Conservation (phyloP, 768 basidiomycete species). For the Trametes meyenii region DNA sequence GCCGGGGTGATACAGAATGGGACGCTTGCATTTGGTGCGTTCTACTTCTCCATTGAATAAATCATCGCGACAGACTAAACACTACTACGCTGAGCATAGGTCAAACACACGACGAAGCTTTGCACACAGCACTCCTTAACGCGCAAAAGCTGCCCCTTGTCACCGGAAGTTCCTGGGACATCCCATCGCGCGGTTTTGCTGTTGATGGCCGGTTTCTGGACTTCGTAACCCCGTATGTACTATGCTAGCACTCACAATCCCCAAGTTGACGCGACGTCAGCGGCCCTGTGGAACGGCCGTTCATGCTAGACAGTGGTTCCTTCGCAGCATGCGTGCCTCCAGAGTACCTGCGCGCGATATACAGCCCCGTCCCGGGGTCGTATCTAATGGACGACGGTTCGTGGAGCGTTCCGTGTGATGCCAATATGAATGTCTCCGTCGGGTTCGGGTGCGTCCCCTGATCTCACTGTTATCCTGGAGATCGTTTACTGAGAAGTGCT, state of each 20-base stretch:
- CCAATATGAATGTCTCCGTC: conserved; percentile 14
- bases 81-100: not conserved
- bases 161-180: conserved; percentile 4
- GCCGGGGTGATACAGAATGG: not conserved
- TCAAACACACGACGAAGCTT: not conserved
- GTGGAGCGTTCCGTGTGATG: conserved; percentile 14
- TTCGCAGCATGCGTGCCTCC: conserved; percentile 3
- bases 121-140: not conserved
- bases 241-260: not conserved
- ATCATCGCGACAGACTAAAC: too few relatives aligned
- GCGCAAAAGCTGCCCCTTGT: not conserved
- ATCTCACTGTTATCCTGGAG: not conserved
- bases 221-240: not conserved
- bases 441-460: conserved; percentile 4
- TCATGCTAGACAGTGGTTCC: conserved; percentile 4
- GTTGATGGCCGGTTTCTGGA: not conserved
- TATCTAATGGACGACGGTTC: conserved; percentile 5
- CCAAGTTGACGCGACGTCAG: too few relatives aligned
- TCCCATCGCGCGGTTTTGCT: not conserved
- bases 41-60: too few relatives aligned
- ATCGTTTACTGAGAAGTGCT: not conserved
- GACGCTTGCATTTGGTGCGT: not conserved
- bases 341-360: conserved; percentile 16
- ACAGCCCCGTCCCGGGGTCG: conserved; percentile 8
- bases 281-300: not conserved